Percentiles rank a stretch among this genome's conserved stretches.
Evolutionary conservation across 257 asterid genomes (phyloP).

Genomic region (Lantana camara): DNA sequence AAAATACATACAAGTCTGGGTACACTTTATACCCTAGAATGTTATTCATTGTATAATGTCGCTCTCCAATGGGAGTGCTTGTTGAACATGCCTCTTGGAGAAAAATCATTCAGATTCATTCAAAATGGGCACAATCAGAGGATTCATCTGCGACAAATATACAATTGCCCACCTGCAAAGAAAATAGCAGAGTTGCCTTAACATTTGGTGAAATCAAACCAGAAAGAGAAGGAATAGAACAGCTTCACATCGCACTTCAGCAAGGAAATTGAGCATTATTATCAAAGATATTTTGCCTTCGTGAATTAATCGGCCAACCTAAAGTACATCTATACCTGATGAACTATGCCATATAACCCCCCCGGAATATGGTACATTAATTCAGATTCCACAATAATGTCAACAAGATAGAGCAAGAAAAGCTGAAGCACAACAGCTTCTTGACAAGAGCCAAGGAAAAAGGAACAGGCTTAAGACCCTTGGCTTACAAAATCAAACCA

Average conservation of each 20-base stretch:
- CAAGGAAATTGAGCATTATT: not conserved
- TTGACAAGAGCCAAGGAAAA: not conserved
- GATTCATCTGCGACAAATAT: constrained; percentile 88
- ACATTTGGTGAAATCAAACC: not conserved
- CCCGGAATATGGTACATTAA: constrained; percentile 1
- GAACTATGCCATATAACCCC: constrained; percentile 1
- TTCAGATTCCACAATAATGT: not conserved
- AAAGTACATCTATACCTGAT: not conserved
- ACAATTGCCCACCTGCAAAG: constrained; percentile 87
- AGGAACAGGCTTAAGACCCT: constrained; percentile 1
- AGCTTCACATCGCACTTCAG: not conserved
- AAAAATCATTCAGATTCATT: constrained; percentile 57
- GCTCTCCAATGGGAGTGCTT: constrained; percentile 18
- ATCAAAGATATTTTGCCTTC: not conserved
- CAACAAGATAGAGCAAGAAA: constrained; percentile 5
- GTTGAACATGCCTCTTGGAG: constrained; percentile 9
- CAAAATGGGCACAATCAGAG: constrained; percentile 84
- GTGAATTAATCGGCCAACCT: not conserved
- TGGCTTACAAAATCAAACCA: not conserved
- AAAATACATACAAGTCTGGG: constrained; percentile 32
- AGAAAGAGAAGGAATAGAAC: not conserved
- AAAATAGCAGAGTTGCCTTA: constrained; percentile 1
- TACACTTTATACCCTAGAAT: constrained; percentile 15
- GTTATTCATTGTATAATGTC: constrained; percentile 24
- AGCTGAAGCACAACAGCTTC: not conserved